These are phyloP conservation scores for Metschnikowia vanudenii DNA, from an alignment of 805 yeast species.

Conservation along the genomic window DNA sequence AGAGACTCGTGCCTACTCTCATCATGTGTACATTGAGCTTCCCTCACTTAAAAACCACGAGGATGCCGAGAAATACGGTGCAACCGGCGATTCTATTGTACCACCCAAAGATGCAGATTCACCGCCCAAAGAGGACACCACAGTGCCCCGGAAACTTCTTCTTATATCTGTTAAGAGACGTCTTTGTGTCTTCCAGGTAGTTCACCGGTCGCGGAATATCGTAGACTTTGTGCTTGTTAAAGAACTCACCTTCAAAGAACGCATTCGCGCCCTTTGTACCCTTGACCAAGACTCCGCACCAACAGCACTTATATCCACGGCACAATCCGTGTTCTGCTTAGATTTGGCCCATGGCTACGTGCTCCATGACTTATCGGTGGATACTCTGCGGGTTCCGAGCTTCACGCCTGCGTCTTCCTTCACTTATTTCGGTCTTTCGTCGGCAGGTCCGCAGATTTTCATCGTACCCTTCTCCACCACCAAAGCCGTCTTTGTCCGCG, in stretches of 20 bases:
- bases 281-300: conserved; percentile 5
- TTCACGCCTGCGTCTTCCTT: conserved; percentile 30
- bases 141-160: conserved; percentile 19
- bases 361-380: conserved; percentile 20
- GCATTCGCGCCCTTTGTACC: conserved; percentile 24
- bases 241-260: conserved; percentile 32
- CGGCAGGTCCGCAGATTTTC: conserved; percentile 28
- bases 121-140: too few relatives aligned
- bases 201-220: conserved; percentile 31
- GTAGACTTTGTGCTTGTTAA: conserved; percentile 25
- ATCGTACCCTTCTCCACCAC: conserved; percentile 18
- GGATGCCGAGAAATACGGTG: neutral
- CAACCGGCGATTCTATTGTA: too few relatives aligned
- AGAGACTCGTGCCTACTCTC: conserved; percentile 17
- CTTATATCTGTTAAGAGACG: conserved; percentile 32
- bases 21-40: neutral
- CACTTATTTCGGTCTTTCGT: conserved; percentile 39
- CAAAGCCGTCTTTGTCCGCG: conserved; percentile 30
- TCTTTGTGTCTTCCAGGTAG: conserved; percentile 26
- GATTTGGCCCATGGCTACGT: conserved; percentile 22
- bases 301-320: conserved; percentile 21
- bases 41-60: neutral
- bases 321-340: conserved; percentile 27
- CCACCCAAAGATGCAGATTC: too few relatives aligned
- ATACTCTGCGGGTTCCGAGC: conserved; percentile 20